Evolutionary conservation across 2,329 filamentous ascomycete species (phyloP), one percentile per base, ranked within the genome.

Genomic region (Botrytis paeoniae): DNA sequence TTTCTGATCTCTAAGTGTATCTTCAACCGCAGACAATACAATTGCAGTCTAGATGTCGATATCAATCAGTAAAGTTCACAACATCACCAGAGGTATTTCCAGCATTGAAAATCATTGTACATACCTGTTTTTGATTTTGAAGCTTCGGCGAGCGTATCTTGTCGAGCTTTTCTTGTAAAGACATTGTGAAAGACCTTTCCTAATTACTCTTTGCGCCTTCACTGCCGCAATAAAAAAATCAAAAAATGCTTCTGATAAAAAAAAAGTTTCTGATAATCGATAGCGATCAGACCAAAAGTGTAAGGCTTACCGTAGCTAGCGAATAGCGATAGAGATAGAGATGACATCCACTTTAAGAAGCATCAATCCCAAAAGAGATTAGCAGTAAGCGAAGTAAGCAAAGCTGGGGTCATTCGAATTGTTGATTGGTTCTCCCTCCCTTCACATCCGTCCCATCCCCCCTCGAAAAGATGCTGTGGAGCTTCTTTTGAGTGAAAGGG

Each of bases 111-210:
- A 8, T 25, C n/a, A 1, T 25, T 18, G 85, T 78, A 51, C 43
- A 32, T 85, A 96, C 94, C 88, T 95, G 94, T 83, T 97, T 91
- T 85, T 98, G 95, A 82, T 93, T 97, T 83, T 98, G 93, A 80
- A 98, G 89, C 84, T 97, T 97, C 73, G 96, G 96, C 81, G 93
- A 96, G 84, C 96, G 93, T 83, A 98, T 98, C 89, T 97, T 98
- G 85, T 95, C 93, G 82, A 99, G 89, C 86, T 94, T 97, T 86
- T 97, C 95, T 82, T 92, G 90, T 80, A 98, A 85, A 83, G 89
- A 89, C 85, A 86, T 86, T 78, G 79, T 84, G 81, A 74, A 76
- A 69, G 71, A 75, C 69, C 73, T 63, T 74, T 70, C 22, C 25
- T 76, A 73, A 75, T 71, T 75, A 76, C 75, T 78, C 75, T 74